phyloP scores from a whole-genome alignment of 1,139 yeast genomes.

The Suhomyces yuchorum region DNA sequence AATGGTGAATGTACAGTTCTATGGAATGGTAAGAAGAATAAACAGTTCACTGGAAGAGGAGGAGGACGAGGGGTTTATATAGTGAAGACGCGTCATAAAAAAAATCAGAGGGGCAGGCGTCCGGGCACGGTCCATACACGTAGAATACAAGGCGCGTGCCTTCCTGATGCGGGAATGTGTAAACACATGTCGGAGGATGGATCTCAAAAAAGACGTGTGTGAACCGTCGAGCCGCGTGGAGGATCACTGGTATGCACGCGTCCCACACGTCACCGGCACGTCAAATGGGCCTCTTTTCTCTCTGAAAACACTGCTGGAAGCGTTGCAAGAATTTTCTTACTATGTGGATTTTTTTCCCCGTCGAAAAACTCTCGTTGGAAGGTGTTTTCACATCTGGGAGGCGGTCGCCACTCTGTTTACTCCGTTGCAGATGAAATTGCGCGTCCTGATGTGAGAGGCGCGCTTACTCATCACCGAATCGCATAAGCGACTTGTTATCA shows the following conservation, averaged over 20 bases:
- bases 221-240: background rate
- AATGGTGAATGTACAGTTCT: background rate
- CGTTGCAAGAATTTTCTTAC: background rate
- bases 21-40: slow-evolving; percentile 1
- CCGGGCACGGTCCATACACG: background rate
- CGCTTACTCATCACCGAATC: slow-evolving; percentile 10
- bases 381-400: background rate
- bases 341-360: background rate
- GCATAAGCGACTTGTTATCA: slow-evolving; percentile 1
- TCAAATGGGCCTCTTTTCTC: background rate
- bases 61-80: slow-evolving; percentile 7
- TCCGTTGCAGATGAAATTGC: background rate
- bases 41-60: background rate
- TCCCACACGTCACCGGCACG: background rate
- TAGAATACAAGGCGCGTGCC: slow-evolving; percentile 4
- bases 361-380: background rate
- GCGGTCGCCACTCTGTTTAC: background rate
- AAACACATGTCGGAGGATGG: slow-evolving; percentile 5
- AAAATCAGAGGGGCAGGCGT: background rate
- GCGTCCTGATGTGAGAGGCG: slow-evolving; percentile 1
- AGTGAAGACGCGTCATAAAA: slow-evolving; percentile 10
- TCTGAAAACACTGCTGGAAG: no score
- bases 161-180: slow-evolving; percentile 7
- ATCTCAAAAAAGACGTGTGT: background rate
- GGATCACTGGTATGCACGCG: background rate